Base-by-base conservation (phyloP, 1,139 yeast species). In the Geotrichum carabidarum region DNA sequence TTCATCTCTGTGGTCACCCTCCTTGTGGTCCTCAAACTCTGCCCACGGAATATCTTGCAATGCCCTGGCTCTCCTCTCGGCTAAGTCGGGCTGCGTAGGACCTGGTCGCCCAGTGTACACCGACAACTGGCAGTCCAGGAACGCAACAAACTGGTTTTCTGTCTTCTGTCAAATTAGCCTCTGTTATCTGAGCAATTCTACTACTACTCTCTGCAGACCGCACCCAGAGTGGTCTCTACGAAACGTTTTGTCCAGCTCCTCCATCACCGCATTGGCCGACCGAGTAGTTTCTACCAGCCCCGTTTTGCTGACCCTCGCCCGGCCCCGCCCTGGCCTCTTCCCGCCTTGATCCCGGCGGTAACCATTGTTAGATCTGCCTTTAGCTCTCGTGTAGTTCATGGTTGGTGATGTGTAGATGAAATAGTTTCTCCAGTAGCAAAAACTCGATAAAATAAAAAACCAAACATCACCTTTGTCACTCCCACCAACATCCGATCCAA, bases 141-240 rank as follows among this genome's bases (percentile, higher is more conserved):
- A 50, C 12, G 48, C 48, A 5, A 46, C 53, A 44, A 50, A 50
- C 38, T 35, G 17, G 35, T 50, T 50, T 22, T 50, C 53, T 7
- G 15, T n/a, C 14, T 8, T 17, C 43, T 48, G 22, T 11, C 17
- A 22, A 7, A 32, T 35, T 50, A 34, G 36, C 35, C 27, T 22
- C 5, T 22, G 4, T 48, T 38, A 30, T 40, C 17, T 27, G 35
- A n/a, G n/a, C 12, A 22, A 34, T 41, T 15, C 27, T 27, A 41
- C 32, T 38, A 17, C 27, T 37, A 47, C n/a, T 36, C 12, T 4
- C 8, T 2, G 31, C 7, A 18, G 43, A 38, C 31, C 27, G 5
- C 27, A 22, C 27, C 27, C 27, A 22, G 27, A 22, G 27, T 22
- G 27, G 37, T 34, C 37, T 17, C 36, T 12, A 6, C 48, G 40